phyloP scores from a whole-genome alignment of 2,329 filamentous ascomycete species.

The Sphaerostilbella broomeana region DNA sequence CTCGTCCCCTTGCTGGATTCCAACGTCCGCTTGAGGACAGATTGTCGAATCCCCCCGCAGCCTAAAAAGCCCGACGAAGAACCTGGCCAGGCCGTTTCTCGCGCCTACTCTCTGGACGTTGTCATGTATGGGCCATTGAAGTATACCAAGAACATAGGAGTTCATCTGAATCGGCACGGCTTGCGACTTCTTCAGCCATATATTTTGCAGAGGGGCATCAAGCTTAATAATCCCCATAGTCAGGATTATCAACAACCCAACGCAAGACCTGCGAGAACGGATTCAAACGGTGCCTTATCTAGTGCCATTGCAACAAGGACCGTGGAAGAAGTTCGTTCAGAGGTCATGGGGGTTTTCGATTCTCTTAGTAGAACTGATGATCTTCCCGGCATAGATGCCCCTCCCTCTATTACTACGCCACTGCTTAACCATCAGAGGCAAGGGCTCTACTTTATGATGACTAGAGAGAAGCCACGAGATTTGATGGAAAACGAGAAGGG shows the following conservation, averaged over 20 bases:
- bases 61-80: constrained; percentile 57
- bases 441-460: constrained; percentile 77
- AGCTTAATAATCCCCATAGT: constrained; percentile 71
- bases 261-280: constrained; percentile 21
- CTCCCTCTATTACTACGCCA: constrained; percentile 53
- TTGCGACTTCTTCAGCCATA: constrained; percentile 62
- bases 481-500: constrained; percentile 52
- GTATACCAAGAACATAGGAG: constrained; percentile 59
- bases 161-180: constrained; percentile 54
- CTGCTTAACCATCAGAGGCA: constrained; percentile 85
- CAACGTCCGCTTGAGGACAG: constrained; percentile 58
- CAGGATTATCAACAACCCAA: constrained; percentile 40
- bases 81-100: constrained; percentile 55
- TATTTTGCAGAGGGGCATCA: constrained; percentile 59
- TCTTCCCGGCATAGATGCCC: constrained; percentile 65
- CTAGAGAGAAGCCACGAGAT: constrained; percentile 63
- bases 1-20: constrained; percentile 70
- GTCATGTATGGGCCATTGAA: constrained; percentile 74
- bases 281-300: constrained; percentile 21
- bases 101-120: constrained; percentile 58
- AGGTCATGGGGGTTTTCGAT: constrained; percentile 84
- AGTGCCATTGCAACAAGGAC: constrained; percentile 47
- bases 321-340: constrained; percentile 77
- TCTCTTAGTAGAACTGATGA: constrained; percentile 69
- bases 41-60: constrained; percentile 63